Conservation (phyloP, 352 stramenopile genomes). For the Globisporangium radiosum region DNA sequence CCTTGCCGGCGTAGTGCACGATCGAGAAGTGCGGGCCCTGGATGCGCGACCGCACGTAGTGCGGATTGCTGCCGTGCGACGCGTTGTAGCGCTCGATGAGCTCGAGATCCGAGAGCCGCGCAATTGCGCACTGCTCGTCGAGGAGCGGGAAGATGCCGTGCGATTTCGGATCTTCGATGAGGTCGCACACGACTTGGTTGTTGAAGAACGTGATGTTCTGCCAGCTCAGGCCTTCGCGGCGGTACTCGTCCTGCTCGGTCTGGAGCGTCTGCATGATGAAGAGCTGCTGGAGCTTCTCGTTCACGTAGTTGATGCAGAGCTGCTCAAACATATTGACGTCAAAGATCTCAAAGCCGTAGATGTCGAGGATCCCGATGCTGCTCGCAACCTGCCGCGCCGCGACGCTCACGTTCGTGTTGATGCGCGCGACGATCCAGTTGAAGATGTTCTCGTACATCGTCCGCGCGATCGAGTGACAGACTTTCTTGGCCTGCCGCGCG, state of each 20-base stretch:
- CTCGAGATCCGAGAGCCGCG: slow-evolving; percentile 59
- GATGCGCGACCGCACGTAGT: slow-evolving; percentile 72
- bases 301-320: slow-evolving; percentile 89
- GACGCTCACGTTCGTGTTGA: slow-evolving; percentile 81
- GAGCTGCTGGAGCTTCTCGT: slow-evolving; percentile 84
- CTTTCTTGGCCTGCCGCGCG: slow-evolving; percentile 69
- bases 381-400: slow-evolving; percentile 55
- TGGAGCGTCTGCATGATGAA: slow-evolving; percentile 84
- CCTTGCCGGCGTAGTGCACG: slow-evolving; percentile 80
- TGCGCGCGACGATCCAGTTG: slow-evolving; percentile 80
- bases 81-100: slow-evolving; percentile 76
- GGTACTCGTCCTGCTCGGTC: slow-evolving; percentile 76
- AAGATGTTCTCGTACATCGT: slow-evolving; percentile 89
- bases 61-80: slow-evolving; percentile 57
- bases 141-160: slow-evolving; percentile 78
- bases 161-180: slow-evolving; percentile 83
- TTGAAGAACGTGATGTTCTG: slow-evolving; percentile 79
- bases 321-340: slow-evolving; percentile 89
- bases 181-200: slow-evolving; percentile 84
- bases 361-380: slow-evolving; percentile 86
- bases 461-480: slow-evolving; percentile 79
- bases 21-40: slow-evolving; percentile 72
- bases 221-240: slow-evolving; percentile 66
- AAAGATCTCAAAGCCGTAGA: slow-evolving; percentile 90
- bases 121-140: slow-evolving; percentile 75